Base-by-base conservation (phyloP, 768 basidiomycete species). In the Kwoniella mangroviensis region DNA sequence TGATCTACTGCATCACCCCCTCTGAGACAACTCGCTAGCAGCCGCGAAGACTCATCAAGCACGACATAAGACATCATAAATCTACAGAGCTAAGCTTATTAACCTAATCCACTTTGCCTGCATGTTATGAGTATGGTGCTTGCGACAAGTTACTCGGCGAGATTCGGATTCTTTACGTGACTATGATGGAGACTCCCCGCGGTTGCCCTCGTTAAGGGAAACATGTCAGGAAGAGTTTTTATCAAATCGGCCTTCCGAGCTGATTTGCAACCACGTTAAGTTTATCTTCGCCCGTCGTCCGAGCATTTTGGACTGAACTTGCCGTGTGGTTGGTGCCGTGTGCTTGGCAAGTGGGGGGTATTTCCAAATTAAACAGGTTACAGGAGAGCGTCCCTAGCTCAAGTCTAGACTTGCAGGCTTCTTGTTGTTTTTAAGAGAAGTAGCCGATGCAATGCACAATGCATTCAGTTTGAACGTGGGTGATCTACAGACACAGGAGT, bases 161-260 rank as follows among this genome's bases (percentile, higher is more conserved):
- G 19, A 49, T 10, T 49, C 45, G 45, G 45, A 49, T 49, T 49
- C 45, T 13, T 49, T 17, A 49, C 45, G 45, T 49, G 45, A 49
- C 45, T 49, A 19, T 49, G 45, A 49, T 49, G 45, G 45, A 49
- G 45, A 17, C 45, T 12, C 45, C 45, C 19, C 19, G 12, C 45
- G 6, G 28, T 7, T 34, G 34, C 34, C 34, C 34, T 34, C 4
- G 34, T 49, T 49, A 26, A 17, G 56, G 56, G 24, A 57, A 15
- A 49, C 6, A 26, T 40, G 4, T 7, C 15, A 26, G 22, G 34
- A 34, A 7, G 34, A 34, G 34, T 34, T 57, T 57, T 57, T 57
- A 57, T 57, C 56, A 57, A 57, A 63, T 52, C 49, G 62, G 62
- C 40, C 62, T 53, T 63, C 62, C 62, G 62, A 63, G 62, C 62